Evolutionary conservation across 2,329 filamentous ascomycete species (phyloP), one percentile per base, ranked within the genome.

Genomic region (Orbilia brochopaga): DNA sequence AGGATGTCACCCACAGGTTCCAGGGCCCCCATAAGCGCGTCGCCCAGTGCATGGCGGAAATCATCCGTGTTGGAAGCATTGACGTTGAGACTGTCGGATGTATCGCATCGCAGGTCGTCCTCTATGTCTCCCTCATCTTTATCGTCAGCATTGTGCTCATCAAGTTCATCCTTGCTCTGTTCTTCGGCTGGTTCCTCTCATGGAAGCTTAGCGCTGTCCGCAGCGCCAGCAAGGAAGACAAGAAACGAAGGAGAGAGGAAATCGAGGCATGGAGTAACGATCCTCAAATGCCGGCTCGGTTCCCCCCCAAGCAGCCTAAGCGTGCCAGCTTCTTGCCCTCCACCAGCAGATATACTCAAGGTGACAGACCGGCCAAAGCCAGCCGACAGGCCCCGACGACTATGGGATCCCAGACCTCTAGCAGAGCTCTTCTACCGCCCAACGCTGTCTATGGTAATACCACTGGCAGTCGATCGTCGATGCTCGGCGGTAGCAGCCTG

Each of bases 221-320:
- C 21, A 67, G 69, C n/a, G 82, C 85, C 53, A 96, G 91, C 80
- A 96, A 93, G 0, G 93, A 91, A 1, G 88, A 96, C 79, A 87
- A 87, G 15, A 92, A 93, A 79, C 89, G 92, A 81, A 88, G 94
- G 69, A 89, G 92, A 76, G 87, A 89, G 76, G 92, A 97, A 81
- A 99, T 99, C 75, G 94, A 99, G 79, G 93, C 97, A 77, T 99
- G 94, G 94, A 89, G 89, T 13, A 91, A 97, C 75, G 94, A 99
- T 78, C 99, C 99, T 76, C 97, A 99, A 80, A 90, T 92, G 48
- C 90, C 93, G 2, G 91, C 88, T 89, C 92, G 75, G 86, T 67
- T 85, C 87, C 69, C 80, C 80, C 17, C 90, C 58, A 84, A 82
- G 62, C 53, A 53, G 11, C 91, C 85, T 84, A 96, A 93, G 82